Percentiles rank a stretch among this genome's conserved stretches.
phyloP scores from a whole-genome alignment of 2,329 filamentous ascomycete species.

The Setomelanomma holmii region DNA sequence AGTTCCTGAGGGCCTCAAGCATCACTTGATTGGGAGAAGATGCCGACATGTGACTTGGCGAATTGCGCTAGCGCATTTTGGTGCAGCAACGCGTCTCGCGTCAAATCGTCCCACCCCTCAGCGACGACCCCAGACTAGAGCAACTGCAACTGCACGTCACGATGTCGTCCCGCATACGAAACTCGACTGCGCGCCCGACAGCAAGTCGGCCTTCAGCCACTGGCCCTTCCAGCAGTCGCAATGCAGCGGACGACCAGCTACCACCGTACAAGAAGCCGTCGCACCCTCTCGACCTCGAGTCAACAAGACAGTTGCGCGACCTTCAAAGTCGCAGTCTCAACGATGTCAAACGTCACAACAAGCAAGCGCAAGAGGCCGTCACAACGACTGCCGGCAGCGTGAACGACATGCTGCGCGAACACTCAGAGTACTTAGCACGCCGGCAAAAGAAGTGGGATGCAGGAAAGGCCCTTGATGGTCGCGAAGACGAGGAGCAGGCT shows the following conservation, averaged over 20 bases:
- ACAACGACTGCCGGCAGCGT: slow-evolving; percentile 59
- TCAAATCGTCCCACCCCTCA: background rate
- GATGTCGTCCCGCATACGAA: slow-evolving; percentile 34
- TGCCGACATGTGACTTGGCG: slow-evolving; percentile 21
- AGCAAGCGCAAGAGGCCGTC: slow-evolving; percentile 56
- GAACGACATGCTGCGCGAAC: slow-evolving; percentile 61
- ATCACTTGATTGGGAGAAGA: background rate
- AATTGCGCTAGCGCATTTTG: background rate
- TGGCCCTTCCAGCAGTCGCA: slow-evolving; percentile 13
- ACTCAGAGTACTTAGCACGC: slow-evolving; percentile 45
- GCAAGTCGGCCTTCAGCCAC: slow-evolving; percentile 20
- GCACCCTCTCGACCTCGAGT: slow-evolving; percentile 58
- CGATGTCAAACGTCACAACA: slow-evolving; percentile 58
- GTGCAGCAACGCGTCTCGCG: slow-evolving; percentile 2
- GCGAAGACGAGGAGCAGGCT: slow-evolving; percentile 48
- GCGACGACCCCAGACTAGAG: background rate
- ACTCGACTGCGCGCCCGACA: slow-evolving; percentile 24
- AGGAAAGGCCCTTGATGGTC: slow-evolving; percentile 44
- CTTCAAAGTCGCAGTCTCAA: slow-evolving; percentile 54
- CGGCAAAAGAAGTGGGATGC: slow-evolving; percentile 44
- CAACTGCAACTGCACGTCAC: background rate
- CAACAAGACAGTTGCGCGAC: slow-evolving; percentile 55
- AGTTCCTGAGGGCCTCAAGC: background rate
- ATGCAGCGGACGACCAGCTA: slow-evolving; percentile 28
- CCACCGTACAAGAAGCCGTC: slow-evolving; percentile 63